Conservation (phyloP, 164 flowering plant species). For the Brasenia schreberi region DNA sequence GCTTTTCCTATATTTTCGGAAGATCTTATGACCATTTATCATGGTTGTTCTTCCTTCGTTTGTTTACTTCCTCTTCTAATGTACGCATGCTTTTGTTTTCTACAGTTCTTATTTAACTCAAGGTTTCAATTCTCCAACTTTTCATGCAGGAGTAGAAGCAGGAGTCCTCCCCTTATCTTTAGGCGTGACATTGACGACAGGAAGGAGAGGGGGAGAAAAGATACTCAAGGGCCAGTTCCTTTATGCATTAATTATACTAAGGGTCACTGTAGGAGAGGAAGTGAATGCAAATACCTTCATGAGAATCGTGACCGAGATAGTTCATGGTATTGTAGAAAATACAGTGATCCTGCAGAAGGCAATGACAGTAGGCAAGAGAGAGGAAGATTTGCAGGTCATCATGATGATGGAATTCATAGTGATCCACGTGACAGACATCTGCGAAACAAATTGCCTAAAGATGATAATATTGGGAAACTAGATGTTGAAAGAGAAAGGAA, state of each 20-base stretch:
- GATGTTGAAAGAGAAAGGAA: conserved; percentile 3
- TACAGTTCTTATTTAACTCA: not conserved
- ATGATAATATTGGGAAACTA: conserved; percentile 16
- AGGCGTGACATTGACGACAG: conserved; percentile 29
- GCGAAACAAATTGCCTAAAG: conserved; percentile 5
- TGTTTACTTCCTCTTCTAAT: not conserved
- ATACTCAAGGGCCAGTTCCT: conserved; percentile 24
- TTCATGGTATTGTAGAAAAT: conserved; percentile 14
- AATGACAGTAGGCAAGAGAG: conserved; percentile 26
- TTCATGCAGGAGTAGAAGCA: conserved; percentile 20
- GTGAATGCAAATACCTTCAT: conserved; percentile 47
- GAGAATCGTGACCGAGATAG: conserved; percentile 17
- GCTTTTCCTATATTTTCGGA: not conserved
- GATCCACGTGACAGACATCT: conserved; percentile 9
- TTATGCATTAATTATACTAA: conserved; percentile 35
- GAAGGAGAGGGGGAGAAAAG: conserved; percentile 32
- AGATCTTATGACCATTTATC: not conserved
- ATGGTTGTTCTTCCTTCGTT: not conserved
- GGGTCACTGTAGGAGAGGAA: conserved; percentile 59
- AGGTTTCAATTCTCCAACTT: not conserved
- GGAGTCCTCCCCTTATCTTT: conserved; percentile 32
- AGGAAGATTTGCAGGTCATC: conserved; percentile 18
- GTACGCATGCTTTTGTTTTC: not conserved
- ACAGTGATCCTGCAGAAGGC: conserved; percentile 6
- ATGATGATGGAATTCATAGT: conserved; percentile 3